A percentile compares a stretch with the other conserved stretches of the same genome.
These are phyloP conservation scores for Cyberlindnera euphorbiiphila DNA, from an alignment of 805 yeast species.

Conservation along the genomic window DNA sequence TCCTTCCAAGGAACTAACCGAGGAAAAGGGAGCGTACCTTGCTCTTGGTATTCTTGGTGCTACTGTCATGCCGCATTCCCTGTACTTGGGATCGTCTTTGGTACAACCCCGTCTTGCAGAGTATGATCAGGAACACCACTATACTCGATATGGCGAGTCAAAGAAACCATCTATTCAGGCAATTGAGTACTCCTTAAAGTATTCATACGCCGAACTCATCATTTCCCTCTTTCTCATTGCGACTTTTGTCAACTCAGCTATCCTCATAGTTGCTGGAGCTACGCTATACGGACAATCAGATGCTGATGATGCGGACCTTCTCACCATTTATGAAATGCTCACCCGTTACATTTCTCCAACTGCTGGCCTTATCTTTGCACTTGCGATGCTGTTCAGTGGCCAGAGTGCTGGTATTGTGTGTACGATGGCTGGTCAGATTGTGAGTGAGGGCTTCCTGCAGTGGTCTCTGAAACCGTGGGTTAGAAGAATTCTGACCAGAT, in stretches of 20 bases:
- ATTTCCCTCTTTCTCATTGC: constrained; percentile 84
- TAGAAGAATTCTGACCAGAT: constrained; percentile 73
- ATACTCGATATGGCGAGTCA: constrained; percentile 29
- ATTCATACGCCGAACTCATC: constrained; percentile 77
- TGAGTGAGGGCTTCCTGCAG: constrained; percentile 80
- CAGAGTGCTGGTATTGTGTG: constrained; percentile 94
- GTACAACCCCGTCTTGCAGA: constrained; percentile 83
- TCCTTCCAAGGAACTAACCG: constrained; percentile 58
- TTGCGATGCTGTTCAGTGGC: constrained; percentile 87
- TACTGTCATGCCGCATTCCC: constrained; percentile 91
- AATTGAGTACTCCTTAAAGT: constrained; percentile 71
- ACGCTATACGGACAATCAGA: constrained; percentile 64
- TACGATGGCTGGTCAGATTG: constrained; percentile 91
- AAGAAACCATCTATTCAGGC: constrained; percentile 79
- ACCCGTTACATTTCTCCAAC: constrained; percentile 69
- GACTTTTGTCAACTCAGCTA: constrained; percentile 87
- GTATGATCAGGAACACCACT: constrained; percentile 58
- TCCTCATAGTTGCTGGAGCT: constrained; percentile 88
- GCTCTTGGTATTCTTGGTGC: constrained; percentile 88
- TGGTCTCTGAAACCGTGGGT: constrained; percentile 83
- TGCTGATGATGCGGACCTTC: constrained; percentile 75
- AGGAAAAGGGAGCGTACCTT: constrained; percentile 67
- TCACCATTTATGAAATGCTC: constrained; percentile 72
- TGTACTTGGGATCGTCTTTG: constrained; percentile 80
- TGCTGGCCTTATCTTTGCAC: constrained; percentile 85